Conservation (phyloP, 148 eudicot species). For the Linanthus parryae region DNA sequence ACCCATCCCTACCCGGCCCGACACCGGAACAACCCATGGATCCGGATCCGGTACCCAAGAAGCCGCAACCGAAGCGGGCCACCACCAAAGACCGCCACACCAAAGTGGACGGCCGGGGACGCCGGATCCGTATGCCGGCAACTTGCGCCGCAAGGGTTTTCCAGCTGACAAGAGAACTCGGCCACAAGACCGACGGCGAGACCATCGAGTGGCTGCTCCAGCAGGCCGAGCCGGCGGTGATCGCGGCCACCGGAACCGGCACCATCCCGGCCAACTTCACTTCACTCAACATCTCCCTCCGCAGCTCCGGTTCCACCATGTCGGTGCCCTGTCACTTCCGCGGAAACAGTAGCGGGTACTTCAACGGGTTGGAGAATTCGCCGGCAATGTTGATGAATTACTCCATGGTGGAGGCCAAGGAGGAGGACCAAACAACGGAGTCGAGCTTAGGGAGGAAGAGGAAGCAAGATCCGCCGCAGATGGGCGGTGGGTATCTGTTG, state of each 20-base stretch:
- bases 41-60: not conserved
- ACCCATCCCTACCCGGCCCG: too few relatives aligned
- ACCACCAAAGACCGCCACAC: constrained; percentile 4
- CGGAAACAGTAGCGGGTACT: constrained; percentile 8
- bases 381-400: constrained; percentile 33
- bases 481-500: too few relatives aligned
- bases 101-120: constrained; percentile 5
- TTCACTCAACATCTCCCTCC: constrained; percentile 74
- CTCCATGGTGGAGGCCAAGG: constrained; percentile 34
- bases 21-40: too few relatives aligned
- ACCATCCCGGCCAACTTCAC: constrained; percentile 45
- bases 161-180: constrained; percentile 6
- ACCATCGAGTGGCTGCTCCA: constrained; percentile 10
- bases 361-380: constrained; percentile 38
- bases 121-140: constrained; percentile 8
- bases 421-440: constrained; percentile 65
- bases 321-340: constrained; percentile 80
- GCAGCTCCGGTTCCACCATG: constrained; percentile 85
- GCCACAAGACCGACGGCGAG: constrained; percentile 4
- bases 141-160: constrained; percentile 3
- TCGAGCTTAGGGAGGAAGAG: constrained; percentile 65
- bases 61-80: constrained; percentile 5
- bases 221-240: constrained; percentile 4
- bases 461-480: constrained; percentile 37
- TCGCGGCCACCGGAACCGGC: constrained; percentile 3